Evolutionary conservation across 495 filamentous ascomycete species (phyloP).

Genomic region (Penicillium dipodomyicola): DNA sequence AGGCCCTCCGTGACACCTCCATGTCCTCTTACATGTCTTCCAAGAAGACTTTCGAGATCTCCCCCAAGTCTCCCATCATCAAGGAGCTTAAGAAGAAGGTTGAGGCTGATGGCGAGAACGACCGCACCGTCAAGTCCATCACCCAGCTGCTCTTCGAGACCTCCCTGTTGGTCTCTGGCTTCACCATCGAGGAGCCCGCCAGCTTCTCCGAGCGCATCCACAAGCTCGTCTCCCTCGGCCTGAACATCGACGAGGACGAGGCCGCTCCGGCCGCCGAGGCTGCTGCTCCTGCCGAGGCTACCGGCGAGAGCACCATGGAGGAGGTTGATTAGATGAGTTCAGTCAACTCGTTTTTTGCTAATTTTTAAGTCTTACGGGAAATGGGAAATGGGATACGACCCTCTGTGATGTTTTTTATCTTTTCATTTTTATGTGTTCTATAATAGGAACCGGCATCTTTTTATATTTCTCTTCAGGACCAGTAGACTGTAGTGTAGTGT

Average conservation of each 20-base stretch:
- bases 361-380: conserved; percentile 32
- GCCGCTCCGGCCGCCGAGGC: conserved; percentile 61
- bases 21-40: conserved; percentile 99
- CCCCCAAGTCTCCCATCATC: conserved; percentile 96
- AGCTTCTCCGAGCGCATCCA: conserved; percentile 98
- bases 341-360: conserved; percentile 21
- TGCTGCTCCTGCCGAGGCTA: conserved; percentile 55
- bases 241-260: conserved; percentile 94
- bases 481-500: not conserved
- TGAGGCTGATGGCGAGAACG: conserved; percentile 92
- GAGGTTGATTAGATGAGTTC: conserved; percentile 62
- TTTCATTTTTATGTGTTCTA: conserved; percentile 11
- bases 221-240: conserved; percentile 93
- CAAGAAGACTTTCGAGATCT: conserved; percentile 99
- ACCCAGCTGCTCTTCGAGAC: conserved; percentile 98
- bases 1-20: conserved; percentile 98
- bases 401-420: conserved; percentile 27
- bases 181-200: conserved; percentile 98
- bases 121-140: conserved; percentile 98
- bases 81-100: conserved; percentile 99
- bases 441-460: conserved; percentile 8
- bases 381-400: conserved; percentile 38
- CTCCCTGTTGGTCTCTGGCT: conserved; percentile 94
- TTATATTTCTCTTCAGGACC: not conserved
- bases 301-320: conserved; percentile 69